phyloP scores from a whole-genome alignment of 2,329 filamentous ascomycete genomes.

The Colletotrichum costaricense region DNA sequence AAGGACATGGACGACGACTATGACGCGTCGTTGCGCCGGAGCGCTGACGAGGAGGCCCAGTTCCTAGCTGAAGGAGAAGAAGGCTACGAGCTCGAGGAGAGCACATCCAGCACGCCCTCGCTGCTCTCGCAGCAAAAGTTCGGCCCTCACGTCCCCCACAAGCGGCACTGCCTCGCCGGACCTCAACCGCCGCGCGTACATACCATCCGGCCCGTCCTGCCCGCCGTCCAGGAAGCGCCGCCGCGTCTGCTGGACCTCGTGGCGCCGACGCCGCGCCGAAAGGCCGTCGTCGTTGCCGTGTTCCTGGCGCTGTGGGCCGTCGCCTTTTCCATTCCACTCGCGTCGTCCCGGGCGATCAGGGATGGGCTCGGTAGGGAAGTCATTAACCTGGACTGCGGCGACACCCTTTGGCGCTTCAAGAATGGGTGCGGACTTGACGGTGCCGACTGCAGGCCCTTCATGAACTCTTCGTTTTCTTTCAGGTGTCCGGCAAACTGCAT shows the following conservation, averaged over 20 bases:
- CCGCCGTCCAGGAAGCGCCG: constrained; percentile 15
- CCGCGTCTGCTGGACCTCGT: constrained; percentile 23
- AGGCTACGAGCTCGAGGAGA: constrained; percentile 26
- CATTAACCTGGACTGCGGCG: constrained; percentile 24
- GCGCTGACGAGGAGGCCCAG: constrained; percentile 27
- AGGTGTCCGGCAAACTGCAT: constrained; percentile 80
- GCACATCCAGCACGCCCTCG: constrained; percentile 22
- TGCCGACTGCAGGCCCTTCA: constrained; percentile 79
- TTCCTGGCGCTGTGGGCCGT: constrained; percentile 19
- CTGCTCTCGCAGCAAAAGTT: constrained; percentile 24
- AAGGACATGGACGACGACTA: constrained; percentile 21
- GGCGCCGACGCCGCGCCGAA: constrained; percentile 22
- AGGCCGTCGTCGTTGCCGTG: constrained; percentile 20
- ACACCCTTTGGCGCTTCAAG: constrained; percentile 29
- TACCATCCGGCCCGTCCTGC: constrained; percentile 20
- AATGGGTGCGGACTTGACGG: constrained; percentile 76
- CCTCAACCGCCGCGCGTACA: constrained; percentile 27
- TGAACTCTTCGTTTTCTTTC: constrained; percentile 76
- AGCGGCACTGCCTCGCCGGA: constrained; percentile 25
- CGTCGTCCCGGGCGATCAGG: constrained; percentile 18
- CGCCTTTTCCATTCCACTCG: constrained; percentile 20
- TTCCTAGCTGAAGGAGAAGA: constrained; percentile 16
- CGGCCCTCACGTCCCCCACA: constrained; percentile 8
- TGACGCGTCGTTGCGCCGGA: constrained; percentile 1
- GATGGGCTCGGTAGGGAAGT: constrained; percentile 6